phyloP scores from a whole-genome alignment of 352 stramenopile species.

The Elongisporangium prolatum region DNA sequence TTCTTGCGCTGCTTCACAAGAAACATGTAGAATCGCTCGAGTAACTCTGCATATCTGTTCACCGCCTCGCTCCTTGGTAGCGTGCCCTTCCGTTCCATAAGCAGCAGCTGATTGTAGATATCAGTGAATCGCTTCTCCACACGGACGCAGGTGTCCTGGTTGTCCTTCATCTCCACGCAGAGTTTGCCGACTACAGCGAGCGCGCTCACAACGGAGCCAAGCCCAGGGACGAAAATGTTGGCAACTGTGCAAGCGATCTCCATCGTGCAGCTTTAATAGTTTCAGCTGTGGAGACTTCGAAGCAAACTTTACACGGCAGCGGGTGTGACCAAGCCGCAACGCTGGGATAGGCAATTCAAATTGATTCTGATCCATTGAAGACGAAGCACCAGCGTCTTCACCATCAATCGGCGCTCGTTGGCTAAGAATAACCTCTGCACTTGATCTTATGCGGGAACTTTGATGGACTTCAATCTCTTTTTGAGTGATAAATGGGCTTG shows the following conservation, averaged over 20 bases:
- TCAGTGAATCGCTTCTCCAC: conserved; percentile 18
- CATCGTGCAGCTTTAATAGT: background rate
- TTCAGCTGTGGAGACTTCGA: background rate
- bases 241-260: background rate
- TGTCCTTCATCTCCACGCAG: conserved; percentile 20
- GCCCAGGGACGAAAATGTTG: background rate
- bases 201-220: background rate
- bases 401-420: background rate
- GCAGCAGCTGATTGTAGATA: background rate
- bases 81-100: background rate
- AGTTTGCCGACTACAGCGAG: background rate
- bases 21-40: conserved; percentile 18
- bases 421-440: background rate
- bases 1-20: conserved; percentile 17
- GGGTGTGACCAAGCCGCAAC: background rate
- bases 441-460: no score
- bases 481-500: background rate
- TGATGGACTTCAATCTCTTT: no score
- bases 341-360: background rate
- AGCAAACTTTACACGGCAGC: background rate
- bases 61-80: background rate
- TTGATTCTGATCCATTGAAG: background rate
- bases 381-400: background rate
- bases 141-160: conserved; percentile 20
- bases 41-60: background rate